These are phyloP conservation scores for Hanseniaspora uvarum DNA, from an alignment of 1,139 yeast genomes.

Conservation along the genomic window DNA sequence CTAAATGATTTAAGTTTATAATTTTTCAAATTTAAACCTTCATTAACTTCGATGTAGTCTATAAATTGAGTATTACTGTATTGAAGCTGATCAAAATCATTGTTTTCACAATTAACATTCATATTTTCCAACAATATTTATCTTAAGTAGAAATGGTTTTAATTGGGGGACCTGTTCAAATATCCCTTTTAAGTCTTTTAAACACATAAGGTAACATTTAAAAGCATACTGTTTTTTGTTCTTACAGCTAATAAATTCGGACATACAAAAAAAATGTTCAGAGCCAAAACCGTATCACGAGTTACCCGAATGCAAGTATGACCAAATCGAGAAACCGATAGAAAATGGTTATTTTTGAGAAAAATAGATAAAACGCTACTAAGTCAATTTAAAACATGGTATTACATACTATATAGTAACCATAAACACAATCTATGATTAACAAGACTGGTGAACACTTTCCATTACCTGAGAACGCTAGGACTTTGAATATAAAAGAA, in stretches of 20 bases:
- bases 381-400: no score
- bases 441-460: neutral
- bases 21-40: neutral
- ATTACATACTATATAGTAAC: neutral
- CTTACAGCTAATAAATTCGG: neutral
- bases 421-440: neutral
- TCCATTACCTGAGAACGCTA: constrained; percentile 2
- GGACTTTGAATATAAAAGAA: neutral
- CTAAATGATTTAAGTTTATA: constrained; percentile 1
- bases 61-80: neutral
- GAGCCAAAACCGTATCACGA: neutral
- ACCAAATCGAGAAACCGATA: neutral
- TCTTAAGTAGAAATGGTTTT: no score
- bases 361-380: neutral
- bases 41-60: constrained; percentile 8
- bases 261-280: neutral
- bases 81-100: neutral
- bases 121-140: no score
- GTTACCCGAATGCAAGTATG: neutral
- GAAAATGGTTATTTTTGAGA: neutral
- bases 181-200: no score
- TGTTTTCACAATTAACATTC: neutral
- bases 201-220: neutral
- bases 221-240: neutral
- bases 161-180: no score